Base-by-base conservation (phyloP, 192 early-diverging fungal genomes). In the Podila epicladia region DNA sequence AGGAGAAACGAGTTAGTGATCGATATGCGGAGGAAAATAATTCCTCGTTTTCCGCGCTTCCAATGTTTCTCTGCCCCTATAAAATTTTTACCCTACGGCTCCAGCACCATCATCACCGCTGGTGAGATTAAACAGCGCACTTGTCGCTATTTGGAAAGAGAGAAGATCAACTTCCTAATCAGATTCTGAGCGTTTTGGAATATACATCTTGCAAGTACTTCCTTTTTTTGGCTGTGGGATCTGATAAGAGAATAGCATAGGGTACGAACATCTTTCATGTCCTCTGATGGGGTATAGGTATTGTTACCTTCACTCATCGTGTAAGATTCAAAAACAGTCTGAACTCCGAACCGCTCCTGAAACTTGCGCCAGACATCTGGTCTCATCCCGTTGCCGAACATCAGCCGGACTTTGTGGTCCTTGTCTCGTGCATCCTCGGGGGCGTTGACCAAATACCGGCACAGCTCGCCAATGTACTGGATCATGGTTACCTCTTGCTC, bases 391-490 rank as follows among this genome's bases (percentile, higher is more conserved):
- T 94, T 94, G 49, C 93, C 93, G 69, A 88, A 87, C 5, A 82
- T 84, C 28, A 91, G 15, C 24, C 84, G 75, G 38, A 94, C 82
- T 1, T 82, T 73, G 62, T 93, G 91, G 9, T 78, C 72, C 37
- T 82, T 86, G 31, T 92, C 91, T 3, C 76, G 33, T 13, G 88
- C 76, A 49, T 66, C 48, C 19, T 82, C 67, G 2, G 91, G 88
- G 28, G 82, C 82, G 61, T 75, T 74, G 11, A 92, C 32, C 24
- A 94, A 74, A 63, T 92, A 94, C 62, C 92, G 85, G 62, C 88
- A 89, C 26, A 93, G 82, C 66, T 93, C 92, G 49, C 92, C 91
- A 74, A 92, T 91, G 53, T 92, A 91, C 82, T 90, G 85, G 7
- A 60, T 9, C 11, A 48, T 41, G 38, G 38, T 41, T 13, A 41